These are phyloP conservation scores for Syncephalastrum monosporum DNA, from an alignment of 371 early-diverging fungal species.

Conservation along the genomic window DNA sequence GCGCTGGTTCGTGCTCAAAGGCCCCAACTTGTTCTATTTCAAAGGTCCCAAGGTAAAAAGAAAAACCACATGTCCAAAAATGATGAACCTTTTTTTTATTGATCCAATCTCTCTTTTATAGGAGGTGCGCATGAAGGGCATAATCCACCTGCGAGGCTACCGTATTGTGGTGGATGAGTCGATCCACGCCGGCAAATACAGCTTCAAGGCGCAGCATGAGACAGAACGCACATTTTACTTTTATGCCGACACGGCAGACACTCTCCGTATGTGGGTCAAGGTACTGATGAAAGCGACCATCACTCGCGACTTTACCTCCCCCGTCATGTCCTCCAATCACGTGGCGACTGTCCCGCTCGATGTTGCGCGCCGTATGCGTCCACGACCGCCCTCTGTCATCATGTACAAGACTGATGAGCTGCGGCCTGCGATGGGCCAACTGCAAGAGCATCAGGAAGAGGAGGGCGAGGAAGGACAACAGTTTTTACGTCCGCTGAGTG, in stretches of 20 bases:
- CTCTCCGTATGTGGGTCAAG: constrained; percentile 65
- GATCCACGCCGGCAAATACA: constrained; percentile 59
- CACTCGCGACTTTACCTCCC: constrained; percentile 55
- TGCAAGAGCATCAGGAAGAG: constrained; percentile 1
- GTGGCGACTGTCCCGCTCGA: constrained; percentile 64
- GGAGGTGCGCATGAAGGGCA: constrained; percentile 49
- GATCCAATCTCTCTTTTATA: constrained; percentile 12
- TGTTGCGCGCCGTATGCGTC: constrained; percentile 60
- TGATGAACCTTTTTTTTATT: not conserved
- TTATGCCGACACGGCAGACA: constrained; percentile 56
- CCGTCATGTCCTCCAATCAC: constrained; percentile 65
- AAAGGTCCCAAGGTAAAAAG: constrained; percentile 55
- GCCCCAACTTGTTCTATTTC: constrained; percentile 60
- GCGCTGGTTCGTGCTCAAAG: constrained; percentile 71
- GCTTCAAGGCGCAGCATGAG: constrained; percentile 58
- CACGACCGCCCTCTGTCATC: constrained; percentile 62
- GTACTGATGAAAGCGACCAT: constrained; percentile 76
- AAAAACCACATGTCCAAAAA: not conserved
- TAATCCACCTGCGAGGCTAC: constrained; percentile 50
- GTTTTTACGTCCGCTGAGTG: not conserved
- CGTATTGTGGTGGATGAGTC: constrained; percentile 51
- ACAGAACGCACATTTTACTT: constrained; percentile 63
- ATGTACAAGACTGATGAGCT: constrained; percentile 18
- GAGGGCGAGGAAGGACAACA: not conserved
- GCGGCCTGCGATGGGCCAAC: not conserved